Conservation (phyloP, 2,329 filamentous ascomycete species). For the Blastomyces parvus region DNA sequence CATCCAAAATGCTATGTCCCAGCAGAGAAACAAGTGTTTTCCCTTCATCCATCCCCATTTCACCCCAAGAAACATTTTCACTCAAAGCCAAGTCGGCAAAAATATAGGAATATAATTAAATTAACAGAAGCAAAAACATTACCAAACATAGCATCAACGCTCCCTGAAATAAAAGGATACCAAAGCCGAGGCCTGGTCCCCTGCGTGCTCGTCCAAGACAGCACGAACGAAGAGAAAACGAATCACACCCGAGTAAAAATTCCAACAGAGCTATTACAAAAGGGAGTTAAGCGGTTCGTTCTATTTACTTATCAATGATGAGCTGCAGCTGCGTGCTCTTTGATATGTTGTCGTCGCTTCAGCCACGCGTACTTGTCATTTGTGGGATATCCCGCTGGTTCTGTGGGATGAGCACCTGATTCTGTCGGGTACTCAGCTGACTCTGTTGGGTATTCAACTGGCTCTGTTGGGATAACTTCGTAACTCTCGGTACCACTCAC, state of each 20-base stretch:
- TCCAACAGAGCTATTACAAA: neutral
- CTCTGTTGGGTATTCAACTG: neutral
- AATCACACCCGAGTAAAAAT: neutral
- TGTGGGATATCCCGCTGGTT: neutral
- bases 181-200: neutral
- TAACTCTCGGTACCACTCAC: neutral
- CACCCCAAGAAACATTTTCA: neutral
- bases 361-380: neutral
- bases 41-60: neutral
- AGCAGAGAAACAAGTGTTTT: neutral
- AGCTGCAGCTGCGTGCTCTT: neutral
- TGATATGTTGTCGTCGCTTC: neutral
- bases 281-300: neutral
- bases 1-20: neutral
- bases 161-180: neutral
- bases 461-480: neutral
- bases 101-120: neutral
- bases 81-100: neutral
- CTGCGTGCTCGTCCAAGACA: neutral
- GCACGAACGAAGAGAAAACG: neutral
- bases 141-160: neutral
- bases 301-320: neutral
- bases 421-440: neutral
- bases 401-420: neutral
- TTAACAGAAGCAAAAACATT: neutral